phyloP scores from a whole-genome alignment of 305 asterid genomes.

The Plantago lanceolata region DNA sequence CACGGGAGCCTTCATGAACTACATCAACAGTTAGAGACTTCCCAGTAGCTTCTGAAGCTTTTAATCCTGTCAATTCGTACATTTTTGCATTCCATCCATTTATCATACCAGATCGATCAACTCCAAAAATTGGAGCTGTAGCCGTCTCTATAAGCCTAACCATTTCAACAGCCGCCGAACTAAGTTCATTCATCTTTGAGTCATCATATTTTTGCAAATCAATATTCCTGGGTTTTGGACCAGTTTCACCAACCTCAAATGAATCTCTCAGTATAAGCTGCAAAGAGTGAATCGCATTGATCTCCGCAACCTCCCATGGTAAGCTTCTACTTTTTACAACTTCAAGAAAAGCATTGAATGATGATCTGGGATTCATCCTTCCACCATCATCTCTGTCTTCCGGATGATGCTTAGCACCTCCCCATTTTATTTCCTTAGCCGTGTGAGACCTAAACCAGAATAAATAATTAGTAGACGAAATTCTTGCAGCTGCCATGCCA shows the following conservation, averaged over 20 bases:
- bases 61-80: slow-evolving; percentile 53
- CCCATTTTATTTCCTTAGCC: slow-evolving; percentile 57
- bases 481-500: slow-evolving; percentile 60
- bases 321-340: slow-evolving; percentile 50
- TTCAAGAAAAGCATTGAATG: slow-evolving; percentile 64
- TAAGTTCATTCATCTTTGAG: slow-evolving; percentile 33
- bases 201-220: slow-evolving; percentile 24
- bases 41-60: slow-evolving; percentile 49
- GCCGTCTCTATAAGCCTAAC: slow-evolving; percentile 56
- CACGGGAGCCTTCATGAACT: slow-evolving; percentile 49
- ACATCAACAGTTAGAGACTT: slow-evolving; percentile 42
- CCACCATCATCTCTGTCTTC: slow-evolving; percentile 51
- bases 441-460: slow-evolving; percentile 71
- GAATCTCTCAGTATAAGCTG: slow-evolving; percentile 68
- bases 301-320: slow-evolving; percentile 63
- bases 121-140: slow-evolving; percentile 62
- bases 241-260: slow-evolving; percentile 30
- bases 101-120: slow-evolving; percentile 45
- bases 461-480: slow-evolving; percentile 41
- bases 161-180: slow-evolving; percentile 50
- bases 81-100: slow-evolving; percentile 75
- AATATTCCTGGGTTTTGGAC: slow-evolving; percentile 14
- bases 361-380: slow-evolving; percentile 63
- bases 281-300: slow-evolving; percentile 64
- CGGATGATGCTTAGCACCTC: slow-evolving; percentile 57